Base-by-base conservation (phyloP, 768 basidiomycete genomes). In the Rhizopogon roseolus region DNA sequence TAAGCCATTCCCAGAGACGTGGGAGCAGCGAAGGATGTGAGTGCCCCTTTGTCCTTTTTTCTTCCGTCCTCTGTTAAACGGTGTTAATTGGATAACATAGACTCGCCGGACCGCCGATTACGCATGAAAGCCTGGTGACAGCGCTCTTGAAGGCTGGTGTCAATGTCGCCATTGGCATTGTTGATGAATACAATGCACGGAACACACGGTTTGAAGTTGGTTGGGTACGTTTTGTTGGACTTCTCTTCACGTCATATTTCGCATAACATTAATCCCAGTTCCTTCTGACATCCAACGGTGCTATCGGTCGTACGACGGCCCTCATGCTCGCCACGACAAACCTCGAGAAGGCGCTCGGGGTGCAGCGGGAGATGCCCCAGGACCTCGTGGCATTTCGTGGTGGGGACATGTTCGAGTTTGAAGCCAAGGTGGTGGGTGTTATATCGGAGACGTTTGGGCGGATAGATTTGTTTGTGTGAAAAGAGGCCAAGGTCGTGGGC, bases 61-160 rank as follows among this genome's bases (percentile, higher is more conserved):
- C 27, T 40, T 44, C 16, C 19, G 39, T 29, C 19, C 17, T 16
- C 45, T 11, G 13, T 19, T 8, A 5, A 19, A 32, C 6, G n/a
- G 9, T 16, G 19, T 14, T 46, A 8, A 46, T 17, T 34, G 17
- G 4, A 14, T 1, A 34, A 7, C 45, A 32, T 50, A 82, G 86
- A 64, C 66, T 83, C 39, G 81, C 88, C 25, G 90, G 92, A 1
- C 84, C 85, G 1, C 92, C 92, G 0, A 64, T 85, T 17, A 76
- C 84, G 5, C 68, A 73, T 17, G 73, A 85, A 5, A 85, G 79
- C 1, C 70, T 82, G 0, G 67, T 87, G 7, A 73, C 75, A 6
- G 74, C 69, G 1, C 73, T 93, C 32, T 67, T 86, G 11, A 65
- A 73, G 5, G 75, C 82, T 28, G 81, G 82, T 6, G 83, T 94